Evolutionary conservation across 2,329 filamentous ascomycete genomes (phyloP), one percentile per base, ranked within the genome.

Genomic region (Hypoxylon sp.): DNA sequence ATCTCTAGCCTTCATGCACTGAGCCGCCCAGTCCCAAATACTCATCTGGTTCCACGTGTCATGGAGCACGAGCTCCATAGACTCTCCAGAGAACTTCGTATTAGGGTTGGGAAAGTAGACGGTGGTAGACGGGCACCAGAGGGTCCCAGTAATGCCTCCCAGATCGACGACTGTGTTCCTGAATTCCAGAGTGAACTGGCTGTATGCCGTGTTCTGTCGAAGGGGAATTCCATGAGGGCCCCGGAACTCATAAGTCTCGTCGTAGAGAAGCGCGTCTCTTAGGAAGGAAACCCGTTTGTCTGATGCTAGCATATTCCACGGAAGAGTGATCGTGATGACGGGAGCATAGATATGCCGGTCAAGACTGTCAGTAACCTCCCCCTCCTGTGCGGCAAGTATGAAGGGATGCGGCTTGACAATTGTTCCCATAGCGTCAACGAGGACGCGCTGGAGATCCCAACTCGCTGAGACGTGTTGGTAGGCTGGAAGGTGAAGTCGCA

Each of bases 51-150:
- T 25, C 49, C 33, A 61, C 14, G 58, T 61, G 27, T 53, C 46
- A 27, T 46, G 17, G 10, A 20, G n/a, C 4, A 31, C 7, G 37
- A 53, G 46, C 6, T 13, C 17, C 10, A 37, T 3, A 5, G 13
- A 6, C 2, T n/a, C 14, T n/a, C 20, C 8, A 6, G 10, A 5
- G 31, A 17, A 35, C 3, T 30, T n/a, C 30, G 46, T 49, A 1
- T 10, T 31, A 6, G 61, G 61, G 6, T 58, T 35, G 7, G 54
- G 54, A 1, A 64, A 33, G 14, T 53, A 64, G 25, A 53, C 17
- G 3, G 10, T n/a, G 8, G 44, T 53, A 2, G 54, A 58, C 6
- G 33, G 61, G 14, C 37, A 64, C 61, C 61, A 64, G n/a, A 64
- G 46, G 13, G 33, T 57, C 2, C 49, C 13, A 3, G 27, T 42